phyloP scores from a whole-genome alignment of 2,329 filamentous ascomycete genomes.

The Venturia effusa region DNA sequence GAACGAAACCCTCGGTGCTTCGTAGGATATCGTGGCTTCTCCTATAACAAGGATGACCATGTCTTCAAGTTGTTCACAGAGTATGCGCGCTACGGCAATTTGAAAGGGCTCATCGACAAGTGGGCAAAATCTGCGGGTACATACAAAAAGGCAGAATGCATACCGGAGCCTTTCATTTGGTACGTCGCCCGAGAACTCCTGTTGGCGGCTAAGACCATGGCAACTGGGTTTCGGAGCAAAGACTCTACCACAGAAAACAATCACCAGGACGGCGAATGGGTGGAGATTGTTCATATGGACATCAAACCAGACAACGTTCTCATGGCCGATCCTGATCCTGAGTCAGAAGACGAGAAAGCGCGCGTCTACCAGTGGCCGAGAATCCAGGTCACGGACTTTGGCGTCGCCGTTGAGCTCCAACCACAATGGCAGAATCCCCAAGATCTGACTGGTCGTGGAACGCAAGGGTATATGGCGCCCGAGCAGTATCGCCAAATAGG shows the following conservation, averaged over 20 bases:
- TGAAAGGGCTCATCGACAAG: not conserved
- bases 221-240: not conserved
- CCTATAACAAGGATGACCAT: not conserved
- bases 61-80: not conserved
- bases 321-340: not conserved
- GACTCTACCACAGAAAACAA: not conserved
- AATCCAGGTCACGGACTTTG: not conserved
- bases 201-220: not conserved
- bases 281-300: not conserved
- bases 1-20: not conserved
- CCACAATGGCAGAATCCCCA: not conserved
- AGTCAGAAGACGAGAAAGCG: not conserved
- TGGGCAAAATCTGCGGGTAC: not conserved
- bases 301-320: not conserved
- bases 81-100: not conserved
- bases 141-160: not conserved
- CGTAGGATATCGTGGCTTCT: not conserved
- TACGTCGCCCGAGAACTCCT: not conserved
- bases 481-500: not conserved
- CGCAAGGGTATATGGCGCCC: not conserved
- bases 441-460: not conserved
- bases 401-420: not conserved
- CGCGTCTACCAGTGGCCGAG: not conserved
- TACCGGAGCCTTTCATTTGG: slow-evolving; percentile 5
- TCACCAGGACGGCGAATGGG: not conserved